Percentiles rank a stretch among this genome's conserved stretches.
Evolutionary conservation across 192 early-diverging fungal species (phyloP).

Genomic region (Gamsiella multidivaricata): DNA sequence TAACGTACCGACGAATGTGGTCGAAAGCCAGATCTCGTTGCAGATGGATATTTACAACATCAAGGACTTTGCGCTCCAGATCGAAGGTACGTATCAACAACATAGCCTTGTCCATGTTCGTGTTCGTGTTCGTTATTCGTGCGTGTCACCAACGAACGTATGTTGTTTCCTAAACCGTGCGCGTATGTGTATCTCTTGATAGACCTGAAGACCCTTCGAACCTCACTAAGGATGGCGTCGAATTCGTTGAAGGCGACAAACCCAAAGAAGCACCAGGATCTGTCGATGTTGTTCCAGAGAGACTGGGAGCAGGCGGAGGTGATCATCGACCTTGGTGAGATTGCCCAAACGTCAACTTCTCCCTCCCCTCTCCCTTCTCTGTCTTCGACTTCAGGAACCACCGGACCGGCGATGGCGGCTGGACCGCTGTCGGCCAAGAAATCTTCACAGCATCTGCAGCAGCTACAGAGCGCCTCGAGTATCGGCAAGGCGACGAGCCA

Average conservation of each 20-base stretch:
- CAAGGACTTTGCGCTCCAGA: constrained; percentile 51
- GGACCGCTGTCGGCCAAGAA: constrained; percentile 37
- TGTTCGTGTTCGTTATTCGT: too few species aligned
- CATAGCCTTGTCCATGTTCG: too few species aligned
- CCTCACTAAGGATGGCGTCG: constrained; percentile 31
- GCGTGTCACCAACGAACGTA: too few species aligned
- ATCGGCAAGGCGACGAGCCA: background rate
- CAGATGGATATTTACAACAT: constrained; percentile 56
- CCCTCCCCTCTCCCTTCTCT: too few species aligned
- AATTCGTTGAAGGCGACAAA: constrained; percentile 33
- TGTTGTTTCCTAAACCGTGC: too few species aligned
- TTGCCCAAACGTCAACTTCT: constrained; percentile 45
- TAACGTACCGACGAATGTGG: constrained; percentile 48
- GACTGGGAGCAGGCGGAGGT: constrained; percentile 60
- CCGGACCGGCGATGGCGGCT: constrained; percentile 28
- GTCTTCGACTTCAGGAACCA: background rate
- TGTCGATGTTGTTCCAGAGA: constrained; percentile 45
- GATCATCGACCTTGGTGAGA: constrained; percentile 56
- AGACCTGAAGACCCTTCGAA: constrained; percentile 45
- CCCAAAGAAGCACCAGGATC: constrained; percentile 50
- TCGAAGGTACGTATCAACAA: constrained; percentile 41
- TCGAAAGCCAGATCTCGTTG: constrained; percentile 51
- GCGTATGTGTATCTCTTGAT: background rate
- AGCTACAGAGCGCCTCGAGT: too few species aligned
- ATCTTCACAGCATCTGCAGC: too few species aligned